Percentiles rank a stretch among this genome's conserved stretches.
Conservation (phyloP, 2,329 filamentous ascomycete species). For the Epichloe bromicola region DNA sequence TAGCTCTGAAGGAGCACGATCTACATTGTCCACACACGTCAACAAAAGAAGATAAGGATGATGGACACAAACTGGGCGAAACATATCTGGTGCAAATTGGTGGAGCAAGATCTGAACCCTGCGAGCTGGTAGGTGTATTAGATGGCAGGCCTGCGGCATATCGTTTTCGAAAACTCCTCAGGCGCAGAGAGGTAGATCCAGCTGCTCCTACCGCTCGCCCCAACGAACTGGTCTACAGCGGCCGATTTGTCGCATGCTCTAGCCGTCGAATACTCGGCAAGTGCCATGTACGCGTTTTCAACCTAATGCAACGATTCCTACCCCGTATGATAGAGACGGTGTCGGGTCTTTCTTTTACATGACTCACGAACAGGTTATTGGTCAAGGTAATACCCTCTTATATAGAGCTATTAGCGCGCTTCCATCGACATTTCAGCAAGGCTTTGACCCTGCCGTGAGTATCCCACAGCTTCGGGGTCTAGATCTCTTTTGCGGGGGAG, state of each 20-base stretch:
- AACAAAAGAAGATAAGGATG: not conserved
- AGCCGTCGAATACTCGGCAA: conserved; percentile 32
- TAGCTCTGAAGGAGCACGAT: conserved; percentile 42
- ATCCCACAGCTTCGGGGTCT: conserved; percentile 41
- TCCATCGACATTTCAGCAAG: conserved; percentile 34
- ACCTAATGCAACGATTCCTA: conserved; percentile 31
- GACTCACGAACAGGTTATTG: conserved; percentile 21
- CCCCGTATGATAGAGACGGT: conserved; percentile 53
- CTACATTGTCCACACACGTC: conserved; percentile 34
- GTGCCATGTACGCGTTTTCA: conserved; percentile 49
- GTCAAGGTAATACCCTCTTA: not conserved
- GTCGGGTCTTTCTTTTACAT: conserved; percentile 56
- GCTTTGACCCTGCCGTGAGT: conserved; percentile 32
- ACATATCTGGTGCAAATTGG: conserved; percentile 38
- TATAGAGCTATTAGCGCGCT: conserved; percentile 24
- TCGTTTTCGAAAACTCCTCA: conserved; percentile 37
- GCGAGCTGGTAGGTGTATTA: conserved; percentile 33
- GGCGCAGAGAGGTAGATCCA: conserved; percentile 30
- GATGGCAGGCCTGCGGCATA: conserved; percentile 8
- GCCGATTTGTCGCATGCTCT: conserved; percentile 26
- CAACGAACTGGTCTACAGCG: conserved; percentile 49
- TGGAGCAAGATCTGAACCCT: conserved; percentile 40
- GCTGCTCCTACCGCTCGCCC: conserved; percentile 18
- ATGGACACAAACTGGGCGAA: conserved; percentile 37
- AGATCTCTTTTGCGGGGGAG: conserved; percentile 67